Base-by-base conservation (phyloP, 108 stramenopile species). In the Licmophora abbreviata region DNA sequence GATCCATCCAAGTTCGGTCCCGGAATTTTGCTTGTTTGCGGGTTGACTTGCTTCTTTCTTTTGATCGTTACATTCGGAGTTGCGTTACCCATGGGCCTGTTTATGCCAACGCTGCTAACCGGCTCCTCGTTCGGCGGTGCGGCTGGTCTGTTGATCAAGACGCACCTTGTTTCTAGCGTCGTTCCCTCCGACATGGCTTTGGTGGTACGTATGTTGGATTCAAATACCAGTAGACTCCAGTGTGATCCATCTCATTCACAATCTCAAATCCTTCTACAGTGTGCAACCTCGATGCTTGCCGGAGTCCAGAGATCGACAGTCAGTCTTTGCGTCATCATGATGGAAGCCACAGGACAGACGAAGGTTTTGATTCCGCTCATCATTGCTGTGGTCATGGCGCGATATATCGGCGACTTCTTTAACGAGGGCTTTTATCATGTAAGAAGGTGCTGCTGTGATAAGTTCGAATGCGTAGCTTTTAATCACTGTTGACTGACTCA, bases 41-140 rank as follows among this genome's bases (percentile, higher is more conserved):
- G 38, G 20, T 20, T 40, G 15, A 15, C 20, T 40, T 40, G 15
- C 5, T 20, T 40, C 15, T 15, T 15, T 40, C 20, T 40, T 3
- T 18, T 40, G 38, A 3, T 40, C 1, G 38, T 40, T 3, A 40
- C 38, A 40, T 40, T 40, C 20, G 38, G 38, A 40, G 20, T 5
- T 40, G 15, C 38, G 1, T 18, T 40, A 40, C 38, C 38, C 15
- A 1, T 20, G 20, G 38, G 38, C 15, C 15, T 40, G 38, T 40
- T 40, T 40, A 40, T 40, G 38, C 38, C 38, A 40, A 40, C 38
- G 20, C 18, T 40, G 5, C 38, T 40, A 18, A 40, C 18, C 20
- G 38, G 38, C 20, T 15, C 38, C 3, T 40, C 38, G 38, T 40
- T 40, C 3, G 38, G 38, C 20, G 38, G 38, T 40, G 15, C 15